A percentile compares a stretch with the other conserved stretches of the same genome.
Evolutionary conservation across 2,329 filamentous ascomycete genomes (phyloP).

Genomic region (Phaeosphaeriaceae sp.): DNA sequence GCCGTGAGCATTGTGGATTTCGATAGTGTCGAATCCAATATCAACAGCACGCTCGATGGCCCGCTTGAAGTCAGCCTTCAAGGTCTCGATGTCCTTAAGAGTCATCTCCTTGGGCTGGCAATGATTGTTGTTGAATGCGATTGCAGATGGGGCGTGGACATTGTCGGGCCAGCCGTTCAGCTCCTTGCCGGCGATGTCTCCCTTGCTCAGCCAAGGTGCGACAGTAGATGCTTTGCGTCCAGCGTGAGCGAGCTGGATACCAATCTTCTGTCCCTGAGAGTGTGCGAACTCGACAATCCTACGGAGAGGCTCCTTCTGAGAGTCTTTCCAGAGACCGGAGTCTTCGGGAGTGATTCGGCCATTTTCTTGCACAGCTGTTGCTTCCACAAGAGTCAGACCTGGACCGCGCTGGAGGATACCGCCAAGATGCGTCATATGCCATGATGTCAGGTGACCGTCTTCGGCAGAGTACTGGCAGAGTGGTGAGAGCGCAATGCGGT

Average conservation of each 20-base stretch:
- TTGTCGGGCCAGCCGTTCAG: constrained; percentile 64
- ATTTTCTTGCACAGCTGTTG: constrained; percentile 76
- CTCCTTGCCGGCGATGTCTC: constrained; percentile 63
- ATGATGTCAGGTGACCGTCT: constrained; percentile 78
- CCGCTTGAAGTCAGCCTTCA: constrained; percentile 70
- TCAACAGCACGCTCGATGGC: constrained; percentile 63
- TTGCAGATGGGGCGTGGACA: constrained; percentile 65
- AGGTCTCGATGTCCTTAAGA: constrained; percentile 69
- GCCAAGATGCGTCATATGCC: constrained; percentile 83
- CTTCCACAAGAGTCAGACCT: constrained; percentile 78
- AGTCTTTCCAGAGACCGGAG: constrained; percentile 82
- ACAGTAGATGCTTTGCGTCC: constrained; percentile 70
- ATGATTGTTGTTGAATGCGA: constrained; percentile 69
- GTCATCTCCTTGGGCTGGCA: constrained; percentile 73
- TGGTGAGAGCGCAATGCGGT: constrained; percentile 65
- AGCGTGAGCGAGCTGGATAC: constrained; percentile 83
- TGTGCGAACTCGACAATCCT: constrained; percentile 81
- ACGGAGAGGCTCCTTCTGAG: constrained; percentile 76
- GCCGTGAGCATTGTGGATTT: constrained; percentile 82
- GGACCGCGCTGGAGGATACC: constrained; percentile 80
- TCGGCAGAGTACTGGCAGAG: constrained; percentile 71
- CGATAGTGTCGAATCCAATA: constrained; percentile 79
- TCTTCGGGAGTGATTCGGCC: constrained; percentile 87
- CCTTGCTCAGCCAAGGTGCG: constrained; percentile 68
- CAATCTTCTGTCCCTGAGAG: constrained; percentile 77